Conservation (phyloP, 345 rosid species). For the Xanthoceras sorbifolium region DNA sequence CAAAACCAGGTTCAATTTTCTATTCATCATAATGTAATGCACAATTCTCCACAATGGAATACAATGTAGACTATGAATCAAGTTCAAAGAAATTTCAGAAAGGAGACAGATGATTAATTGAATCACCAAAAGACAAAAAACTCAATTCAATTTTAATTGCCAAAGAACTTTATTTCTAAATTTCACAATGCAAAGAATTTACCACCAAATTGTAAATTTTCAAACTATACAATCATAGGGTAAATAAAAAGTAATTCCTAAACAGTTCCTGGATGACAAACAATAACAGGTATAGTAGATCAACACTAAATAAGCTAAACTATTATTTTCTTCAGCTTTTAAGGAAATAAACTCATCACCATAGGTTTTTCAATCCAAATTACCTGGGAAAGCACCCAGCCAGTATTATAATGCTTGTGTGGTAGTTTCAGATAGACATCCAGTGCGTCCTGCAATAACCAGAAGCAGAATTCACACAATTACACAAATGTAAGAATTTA, state of each 20-base stretch:
- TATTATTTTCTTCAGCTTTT: not conserved
- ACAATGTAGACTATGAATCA: not conserved
- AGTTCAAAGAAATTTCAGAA: not conserved
- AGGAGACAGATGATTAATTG: not conserved
- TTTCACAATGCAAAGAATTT: not conserved
- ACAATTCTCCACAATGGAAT: not conserved
- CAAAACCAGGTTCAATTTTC: not conserved
- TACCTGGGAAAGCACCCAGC: conserved; percentile 99
- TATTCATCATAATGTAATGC: not conserved
- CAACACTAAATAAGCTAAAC: not conserved
- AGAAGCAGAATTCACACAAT: conserved; percentile 30
- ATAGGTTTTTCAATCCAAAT: not conserved
- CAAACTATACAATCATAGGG: not conserved
- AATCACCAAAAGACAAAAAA: not conserved
- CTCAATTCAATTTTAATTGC: not conserved
- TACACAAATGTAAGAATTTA: conserved; percentile 26
- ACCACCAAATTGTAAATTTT: not conserved
- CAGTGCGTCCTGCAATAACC: conserved; percentile 76
- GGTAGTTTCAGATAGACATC: conserved; percentile 77
- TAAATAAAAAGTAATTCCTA: not conserved
- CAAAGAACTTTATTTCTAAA: not conserved
- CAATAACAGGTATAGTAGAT: not conserved
- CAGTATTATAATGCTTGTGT: conserved; percentile 82
- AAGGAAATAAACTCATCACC: not conserved
- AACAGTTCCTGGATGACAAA: not conserved